Conservation (phyloP, 1,139 yeast species). For the Hemisphaericaspora xylofermentans region DNA sequence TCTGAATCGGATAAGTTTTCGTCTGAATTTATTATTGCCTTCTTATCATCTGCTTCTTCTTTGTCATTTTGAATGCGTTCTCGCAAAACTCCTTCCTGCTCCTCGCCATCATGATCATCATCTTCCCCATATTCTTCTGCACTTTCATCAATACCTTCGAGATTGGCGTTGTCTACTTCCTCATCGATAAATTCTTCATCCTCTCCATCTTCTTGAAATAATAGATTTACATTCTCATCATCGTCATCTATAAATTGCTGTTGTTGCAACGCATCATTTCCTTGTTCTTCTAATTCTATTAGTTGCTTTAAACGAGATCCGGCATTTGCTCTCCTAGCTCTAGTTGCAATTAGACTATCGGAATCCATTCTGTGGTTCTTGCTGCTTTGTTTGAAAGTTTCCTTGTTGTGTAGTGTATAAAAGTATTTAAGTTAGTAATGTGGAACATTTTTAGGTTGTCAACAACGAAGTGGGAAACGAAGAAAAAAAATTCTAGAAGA, state of each 20-base stretch:
- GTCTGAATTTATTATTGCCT: conserved; percentile 29
- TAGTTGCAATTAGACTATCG: conserved; percentile 63
- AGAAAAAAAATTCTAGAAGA: neutral
- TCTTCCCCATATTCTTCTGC: conserved; percentile 22
- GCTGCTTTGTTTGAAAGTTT: neutral
- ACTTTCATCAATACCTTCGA: conserved; percentile 23
- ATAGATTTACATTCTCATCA: conserved; percentile 69
- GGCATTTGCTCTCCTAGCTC: conserved; percentile 82
- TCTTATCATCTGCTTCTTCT: conserved; percentile 16
- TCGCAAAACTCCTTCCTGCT: conserved; percentile 15
- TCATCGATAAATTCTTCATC: conserved; percentile 67
- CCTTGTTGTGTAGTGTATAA: too few relatives aligned
- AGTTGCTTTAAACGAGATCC: conserved; percentile 80
- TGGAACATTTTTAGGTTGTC: too few relatives aligned
- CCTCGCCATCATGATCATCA: conserved; percentile 13
- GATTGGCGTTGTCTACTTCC: conserved; percentile 35
- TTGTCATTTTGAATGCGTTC: conserved; percentile 13
- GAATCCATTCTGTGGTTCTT: conserved; percentile 17
- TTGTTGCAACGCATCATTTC: conserved; percentile 34
- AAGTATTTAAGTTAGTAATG: too few relatives aligned
- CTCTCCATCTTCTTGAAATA: conserved; percentile 83
- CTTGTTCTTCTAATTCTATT: conserved; percentile 63
- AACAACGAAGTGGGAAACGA: too few relatives aligned
- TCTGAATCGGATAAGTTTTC: conserved; percentile 58
- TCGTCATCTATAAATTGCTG: conserved; percentile 47